phyloP scores from a whole-genome alignment of 164 flowering plant genomes.

The Taxillus chinensis region DNA sequence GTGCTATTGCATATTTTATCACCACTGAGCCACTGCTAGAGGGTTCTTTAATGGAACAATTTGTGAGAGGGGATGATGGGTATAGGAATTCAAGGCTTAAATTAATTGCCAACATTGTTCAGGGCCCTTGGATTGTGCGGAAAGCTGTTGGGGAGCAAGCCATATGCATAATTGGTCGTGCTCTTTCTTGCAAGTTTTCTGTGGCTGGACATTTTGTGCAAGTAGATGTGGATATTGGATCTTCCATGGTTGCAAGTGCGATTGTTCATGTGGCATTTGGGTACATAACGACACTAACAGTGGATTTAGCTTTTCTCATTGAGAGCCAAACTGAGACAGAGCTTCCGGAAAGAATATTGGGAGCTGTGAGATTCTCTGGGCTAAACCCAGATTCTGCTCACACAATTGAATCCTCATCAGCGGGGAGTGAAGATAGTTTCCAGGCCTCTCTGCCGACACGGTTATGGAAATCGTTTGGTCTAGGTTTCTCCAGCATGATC shows the following conservation, averaged over 20 bases:
- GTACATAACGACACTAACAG: constrained; percentile 68
- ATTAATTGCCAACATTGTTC: constrained; percentile 79
- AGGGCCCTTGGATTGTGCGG: constrained; percentile 92
- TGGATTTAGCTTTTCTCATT: constrained; percentile 82
- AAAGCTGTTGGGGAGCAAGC: constrained; percentile 96
- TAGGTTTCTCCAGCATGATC: constrained; percentile 57
- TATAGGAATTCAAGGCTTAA: constrained; percentile 73
- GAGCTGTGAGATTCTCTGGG: constrained; percentile 81
- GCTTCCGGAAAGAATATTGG: constrained; percentile 76
- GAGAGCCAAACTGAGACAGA: constrained; percentile 74
- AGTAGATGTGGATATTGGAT: constrained; percentile 82
- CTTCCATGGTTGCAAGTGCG: constrained; percentile 89
- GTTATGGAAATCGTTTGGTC: constrained; percentile 72
- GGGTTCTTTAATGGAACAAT: constrained; percentile 60
- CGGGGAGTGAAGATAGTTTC: constrained; percentile 16
- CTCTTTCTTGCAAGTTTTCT: constrained; percentile 65
- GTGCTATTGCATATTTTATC: constrained; percentile 77
- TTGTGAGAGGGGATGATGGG: constrained; percentile 69
- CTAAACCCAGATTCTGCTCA: constrained; percentile 61
- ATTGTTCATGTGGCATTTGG: constrained; percentile 90
- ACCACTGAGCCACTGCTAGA: constrained; percentile 40
- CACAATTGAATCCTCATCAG: constrained; percentile 29
- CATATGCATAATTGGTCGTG: constrained; percentile 77
- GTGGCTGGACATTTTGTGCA: constrained; percentile 48
- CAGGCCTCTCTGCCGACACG: constrained; percentile 44